Evolutionary conservation across 441 rosid species (phyloP), one percentile per base, ranked within the genome.

Genomic region (California macrophylla): DNA sequence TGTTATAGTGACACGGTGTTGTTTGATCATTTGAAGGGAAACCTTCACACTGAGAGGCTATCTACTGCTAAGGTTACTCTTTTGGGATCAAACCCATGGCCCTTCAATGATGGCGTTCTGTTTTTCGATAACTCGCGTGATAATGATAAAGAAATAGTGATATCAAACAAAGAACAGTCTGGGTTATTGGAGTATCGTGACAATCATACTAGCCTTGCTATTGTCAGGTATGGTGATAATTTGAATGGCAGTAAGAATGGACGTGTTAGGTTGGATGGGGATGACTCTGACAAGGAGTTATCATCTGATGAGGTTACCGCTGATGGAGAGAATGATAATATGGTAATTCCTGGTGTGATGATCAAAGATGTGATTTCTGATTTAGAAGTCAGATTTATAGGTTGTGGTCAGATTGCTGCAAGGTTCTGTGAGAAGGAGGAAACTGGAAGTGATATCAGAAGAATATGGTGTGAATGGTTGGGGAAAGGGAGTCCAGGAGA

Each of bases 401-500:
- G 98, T 12, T 69, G 75, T 71, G 96, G 92, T 50, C 75, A 74
- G 56, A 86, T 92, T 69, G 87, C 91, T 76, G 91, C 85, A 1
- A 85, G 90, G 78, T 71, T 80, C 71, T 45, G 64, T 66, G 82
- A 84, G 82, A 86, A 74, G 62, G 87, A 79, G 71, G 81, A 81
- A 20, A 72, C 69, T 28, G 30, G 82, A 5, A 72, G 72, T 64
- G 85, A 73, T 78, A 78, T 92, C 66, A 75, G 76, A 56, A 85
- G 86, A 74, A 74, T 92, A 56, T 92, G 99, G 99, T 92, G 98
- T 71, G 96, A 90, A 82, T 94, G 99, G 97, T 70, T 89, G 67
- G 96, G 94, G 60, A 78, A 83, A 16, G 81, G 70, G 75, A 74
- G 56, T 75, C 74, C 47, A 61, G 64, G 38, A 12, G 73, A 76